Evolutionary conservation across 768 basidiomycete genomes (phyloP), one percentile per base, ranked within the genome.

Genomic region (Trametes cubensis): DNA sequence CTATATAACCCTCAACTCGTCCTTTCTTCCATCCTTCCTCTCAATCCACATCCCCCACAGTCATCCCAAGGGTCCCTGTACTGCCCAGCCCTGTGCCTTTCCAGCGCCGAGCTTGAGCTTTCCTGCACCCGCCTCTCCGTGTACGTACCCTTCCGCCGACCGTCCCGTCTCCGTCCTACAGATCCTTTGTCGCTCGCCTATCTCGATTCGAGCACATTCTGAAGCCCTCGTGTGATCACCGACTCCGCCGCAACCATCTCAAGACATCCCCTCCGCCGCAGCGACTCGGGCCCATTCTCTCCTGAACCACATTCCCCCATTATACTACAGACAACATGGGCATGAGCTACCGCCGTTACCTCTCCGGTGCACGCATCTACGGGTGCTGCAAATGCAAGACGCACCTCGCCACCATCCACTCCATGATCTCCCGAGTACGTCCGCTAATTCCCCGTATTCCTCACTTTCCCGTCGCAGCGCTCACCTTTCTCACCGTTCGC

Each of bases 391-490:
- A 78, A 50, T 95, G 94, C 83, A 88, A 81, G 75, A 95, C 94
- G 14, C 94, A 95, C 75, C 86, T 95, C 48, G 87, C 92, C n/a
- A 93, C 92, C 26, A 89, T 92, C 60, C 89, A 93, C 73, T 87
- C 89, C 46, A 94, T 95, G 90, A 85, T 95, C 68, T 94, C 92
- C 62, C 82, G 92, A 74, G 94, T 93, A 67, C 68, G 87, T 78
- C 11, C 39, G 46, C 57, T 47, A 25, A 20, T 30, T 50, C 20
- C 41, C 47, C 46, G 48, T 18, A 55, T 44, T n/a, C 2, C 17
- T 17, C 20, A 18, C 55, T 20, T 54, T 28, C 61, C 17, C 10
- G 20, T 34, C 41, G 44, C 23, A 20, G 25, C 23, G 38, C 64
- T 67, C 49, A 66, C 34, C 11, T 21, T 55, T 23, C 42, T 39